phyloP scores from a whole-genome alignment of 371 early-diverging fungal genomes.

The Mucor indicus region DNA sequence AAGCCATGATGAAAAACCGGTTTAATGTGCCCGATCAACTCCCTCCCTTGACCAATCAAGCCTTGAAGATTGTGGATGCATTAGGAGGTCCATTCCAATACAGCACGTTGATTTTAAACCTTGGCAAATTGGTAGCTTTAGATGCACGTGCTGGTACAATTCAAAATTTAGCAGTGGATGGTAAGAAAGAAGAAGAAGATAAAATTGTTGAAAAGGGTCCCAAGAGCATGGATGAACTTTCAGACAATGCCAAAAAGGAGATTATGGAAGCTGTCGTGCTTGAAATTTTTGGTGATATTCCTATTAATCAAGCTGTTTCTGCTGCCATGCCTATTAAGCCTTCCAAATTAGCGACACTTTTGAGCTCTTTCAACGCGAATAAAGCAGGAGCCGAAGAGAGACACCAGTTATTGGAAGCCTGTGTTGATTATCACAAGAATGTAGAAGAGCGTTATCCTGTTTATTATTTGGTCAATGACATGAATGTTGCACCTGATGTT shows the following conservation, averaged over 20 bases:
- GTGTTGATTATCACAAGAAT: slow-evolving; percentile 35
- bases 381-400: slow-evolving; percentile 7
- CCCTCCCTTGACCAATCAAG: slow-evolving; percentile 16
- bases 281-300: slow-evolving; percentile 46
- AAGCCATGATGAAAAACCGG: slow-evolving; percentile 28
- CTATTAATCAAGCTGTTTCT: slow-evolving; percentile 45
- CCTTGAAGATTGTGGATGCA: slow-evolving; percentile 19
- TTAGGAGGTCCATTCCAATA: slow-evolving; percentile 40
- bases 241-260: slow-evolving; percentile 12
- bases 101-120: slow-evolving; percentile 33
- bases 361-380: too few relatives aligned
- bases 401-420: slow-evolving; percentile 31
- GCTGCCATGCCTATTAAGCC: slow-evolving; percentile 36
- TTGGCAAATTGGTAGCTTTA: slow-evolving; percentile 25
- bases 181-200: too few relatives aligned
- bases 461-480: slow-evolving; percentile 39
- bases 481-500: slow-evolving; percentile 22
- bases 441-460: slow-evolving; percentile 35
- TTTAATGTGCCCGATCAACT: slow-evolving; percentile 35
- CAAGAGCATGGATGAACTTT: slow-evolving; percentile 14
- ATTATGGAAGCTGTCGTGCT: slow-evolving; percentile 38
- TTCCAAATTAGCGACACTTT: slow-evolving; percentile 16
- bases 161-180: slow-evolving; percentile 12
- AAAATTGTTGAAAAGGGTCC: not conserved
- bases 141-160: slow-evolving; percentile 27